Evolutionary conservation across 768 basidiomycete genomes (phyloP).

Genomic region (Calvatia gigantea): DNA sequence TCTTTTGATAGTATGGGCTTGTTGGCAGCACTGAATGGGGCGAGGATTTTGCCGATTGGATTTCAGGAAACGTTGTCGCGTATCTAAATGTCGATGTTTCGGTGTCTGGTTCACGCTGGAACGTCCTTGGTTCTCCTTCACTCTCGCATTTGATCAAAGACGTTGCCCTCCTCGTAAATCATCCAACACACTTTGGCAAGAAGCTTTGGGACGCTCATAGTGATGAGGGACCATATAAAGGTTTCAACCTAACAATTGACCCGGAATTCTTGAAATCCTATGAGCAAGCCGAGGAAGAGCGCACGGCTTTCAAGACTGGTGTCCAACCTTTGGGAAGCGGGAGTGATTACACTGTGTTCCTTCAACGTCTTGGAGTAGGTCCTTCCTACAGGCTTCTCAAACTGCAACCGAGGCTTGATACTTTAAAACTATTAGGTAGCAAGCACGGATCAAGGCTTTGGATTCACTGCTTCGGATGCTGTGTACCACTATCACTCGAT

Average conservation of each 20-base stretch:
- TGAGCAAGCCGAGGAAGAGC: constrained; percentile 28
- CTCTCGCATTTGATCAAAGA: constrained; percentile 71
- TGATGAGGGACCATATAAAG: constrained; percentile 54
- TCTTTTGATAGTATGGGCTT: constrained; percentile 47
- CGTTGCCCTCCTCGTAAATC: constrained; percentile 68
- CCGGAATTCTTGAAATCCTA: constrained; percentile 39
- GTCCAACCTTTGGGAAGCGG: constrained; percentile 74
- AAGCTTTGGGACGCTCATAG: constrained; percentile 77
- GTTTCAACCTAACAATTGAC: constrained; percentile 33
- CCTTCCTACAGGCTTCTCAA: background rate
- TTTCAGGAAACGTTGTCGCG: constrained; percentile 74
- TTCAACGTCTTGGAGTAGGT: constrained; percentile 63
- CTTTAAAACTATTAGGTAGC: constrained; percentile 37
- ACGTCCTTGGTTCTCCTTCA: constrained; percentile 68
- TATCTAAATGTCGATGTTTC: constrained; percentile 85
- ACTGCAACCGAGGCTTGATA: too few species aligned
- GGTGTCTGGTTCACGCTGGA: constrained; percentile 58
- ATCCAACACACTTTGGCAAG: constrained; percentile 60
- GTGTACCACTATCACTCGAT: constrained; percentile 77
- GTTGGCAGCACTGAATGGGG: constrained; percentile 91
- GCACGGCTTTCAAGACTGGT: constrained; percentile 33
- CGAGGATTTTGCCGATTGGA: constrained; percentile 86
- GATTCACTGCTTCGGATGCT: constrained; percentile 45
- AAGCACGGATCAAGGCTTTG: constrained; percentile 41
- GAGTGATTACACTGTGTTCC: constrained; percentile 89